A percentile compares a stretch with the other conserved stretches of the same genome.
Conservation (phyloP, 2,329 filamentous ascomycete species). For the Clonostachys chloroleuca region DNA sequence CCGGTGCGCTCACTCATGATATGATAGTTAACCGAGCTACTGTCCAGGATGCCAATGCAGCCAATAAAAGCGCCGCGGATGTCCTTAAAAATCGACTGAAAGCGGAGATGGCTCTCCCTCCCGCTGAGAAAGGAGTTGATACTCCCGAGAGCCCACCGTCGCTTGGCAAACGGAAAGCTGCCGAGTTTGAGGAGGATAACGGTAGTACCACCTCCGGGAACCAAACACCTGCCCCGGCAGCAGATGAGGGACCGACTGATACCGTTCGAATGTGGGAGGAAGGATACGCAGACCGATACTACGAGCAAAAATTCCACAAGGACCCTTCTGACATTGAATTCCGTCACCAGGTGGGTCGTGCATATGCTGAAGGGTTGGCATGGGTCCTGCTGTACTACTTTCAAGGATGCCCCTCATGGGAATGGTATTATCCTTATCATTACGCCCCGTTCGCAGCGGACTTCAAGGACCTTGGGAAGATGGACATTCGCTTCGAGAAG, state of each 20-base stretch:
- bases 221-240: conserved; percentile 37
- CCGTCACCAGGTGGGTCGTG: conserved; percentile 78
- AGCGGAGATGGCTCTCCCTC: conserved; percentile 13
- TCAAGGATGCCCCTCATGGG: conserved; percentile 97
- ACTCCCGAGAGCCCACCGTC: conserved; percentile 35
- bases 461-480: conserved; percentile 77
- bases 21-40: conserved; percentile 76
- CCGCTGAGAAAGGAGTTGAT: conserved; percentile 11
- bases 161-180: conserved; percentile 74
- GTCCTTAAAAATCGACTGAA: conserved; percentile 79
- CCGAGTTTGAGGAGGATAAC: conserved; percentile 52
- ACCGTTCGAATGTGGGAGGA: conserved; percentile 91
- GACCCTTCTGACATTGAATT: conserved; percentile 79
- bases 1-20: conserved; percentile 71
- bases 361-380: conserved; percentile 91
- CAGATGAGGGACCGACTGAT: conserved; percentile 67
- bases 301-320: conserved; percentile 92
- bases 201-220: conserved; percentile 48
- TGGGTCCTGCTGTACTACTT: conserved; percentile 98
- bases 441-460: conserved; percentile 97
- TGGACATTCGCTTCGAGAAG: conserved; percentile 78
- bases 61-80: conserved; percentile 93
- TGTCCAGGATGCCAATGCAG: conserved; percentile 65
- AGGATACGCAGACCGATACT: conserved; percentile 92
- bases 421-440: conserved; percentile 98